Percentiles rank a stretch among this genome's conserved stretches.
Conservation (phyloP, 2,329 filamentous ascomycete genomes). For the Penicillium sp. region DNA sequence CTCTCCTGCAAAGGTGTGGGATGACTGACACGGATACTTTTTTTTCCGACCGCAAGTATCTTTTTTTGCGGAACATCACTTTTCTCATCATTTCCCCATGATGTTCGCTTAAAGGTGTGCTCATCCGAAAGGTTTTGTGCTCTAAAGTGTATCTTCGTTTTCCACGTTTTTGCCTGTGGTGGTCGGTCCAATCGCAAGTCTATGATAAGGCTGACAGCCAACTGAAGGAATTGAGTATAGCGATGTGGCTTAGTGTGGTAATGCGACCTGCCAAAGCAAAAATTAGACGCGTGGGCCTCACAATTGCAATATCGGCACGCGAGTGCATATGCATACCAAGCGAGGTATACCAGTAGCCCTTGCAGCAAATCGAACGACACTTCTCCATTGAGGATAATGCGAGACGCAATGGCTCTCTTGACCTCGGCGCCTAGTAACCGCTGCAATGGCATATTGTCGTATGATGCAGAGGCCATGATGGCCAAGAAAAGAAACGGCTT, state of each 20-base stretch:
- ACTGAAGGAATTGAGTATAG: conserved; percentile 38
- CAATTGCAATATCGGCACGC: background rate
- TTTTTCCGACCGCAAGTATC: too few relatives aligned
- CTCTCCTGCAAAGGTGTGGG: too few relatives aligned
- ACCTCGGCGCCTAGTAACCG: conserved; percentile 34
- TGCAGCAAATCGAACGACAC: conserved; percentile 44
- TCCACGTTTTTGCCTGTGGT: conserved; percentile 30
- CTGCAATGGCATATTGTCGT: conserved; percentile 36
- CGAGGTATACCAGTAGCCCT: conserved; percentile 39
- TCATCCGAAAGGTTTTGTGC: conserved; percentile 18
- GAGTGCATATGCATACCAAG: conserved; percentile 30
- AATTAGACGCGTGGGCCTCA: conserved; percentile 3
- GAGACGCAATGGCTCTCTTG: conserved; percentile 31
- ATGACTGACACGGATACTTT: too few relatives aligned
- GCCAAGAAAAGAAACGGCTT: conserved; percentile 40
- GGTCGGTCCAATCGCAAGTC: conserved; percentile 35
- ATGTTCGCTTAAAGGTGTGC: conserved; percentile 2
- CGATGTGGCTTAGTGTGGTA: conserved; percentile 35
- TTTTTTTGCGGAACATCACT: too few relatives aligned
- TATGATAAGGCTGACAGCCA: conserved; percentile 39
- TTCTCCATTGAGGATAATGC: conserved; percentile 34
- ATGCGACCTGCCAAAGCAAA: conserved; percentile 30
- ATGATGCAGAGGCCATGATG: conserved; percentile 35
- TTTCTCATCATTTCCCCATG: conserved; percentile 44
- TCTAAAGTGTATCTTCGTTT: conserved; percentile 15